Conservation (phyloP, 2,329 filamentous ascomycete genomes). For the Aureobasidium pullulans region DNA sequence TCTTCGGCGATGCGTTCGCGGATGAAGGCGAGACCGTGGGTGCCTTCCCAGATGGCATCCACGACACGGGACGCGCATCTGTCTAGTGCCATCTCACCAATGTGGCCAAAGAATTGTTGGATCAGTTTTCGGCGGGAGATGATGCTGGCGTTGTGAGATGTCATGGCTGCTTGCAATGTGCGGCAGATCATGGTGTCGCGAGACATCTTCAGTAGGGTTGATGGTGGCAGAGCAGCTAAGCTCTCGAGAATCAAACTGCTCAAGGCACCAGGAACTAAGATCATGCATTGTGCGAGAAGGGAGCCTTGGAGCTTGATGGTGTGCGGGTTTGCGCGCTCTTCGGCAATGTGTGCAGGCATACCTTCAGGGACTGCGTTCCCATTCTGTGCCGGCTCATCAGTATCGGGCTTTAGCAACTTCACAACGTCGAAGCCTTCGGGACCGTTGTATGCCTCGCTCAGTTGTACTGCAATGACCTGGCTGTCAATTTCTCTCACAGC, state of each 20-base stretch:
- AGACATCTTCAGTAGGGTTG: conserved; percentile 53
- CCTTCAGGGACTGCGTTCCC: conserved; percentile 10
- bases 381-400: conserved; percentile 21
- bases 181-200: conserved; percentile 52
- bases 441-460: conserved; percentile 51
- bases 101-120: conserved; percentile 54
- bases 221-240: conserved; percentile 44
- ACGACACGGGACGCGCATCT: conserved; percentile 59
- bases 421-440: conserved; percentile 48
- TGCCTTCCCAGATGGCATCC: conserved; percentile 58
- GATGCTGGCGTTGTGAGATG: conserved; percentile 44
- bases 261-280: conserved; percentile 63
- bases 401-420: conserved; percentile 53
- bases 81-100: conserved; percentile 54
- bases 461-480: conserved; percentile 46
- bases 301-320: conserved; percentile 59
- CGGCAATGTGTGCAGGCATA: conserved; percentile 16
- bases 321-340: conserved; percentile 11
- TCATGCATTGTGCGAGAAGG: conserved; percentile 71
- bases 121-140: conserved; percentile 58
- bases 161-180: conserved; percentile 57
- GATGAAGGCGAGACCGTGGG: conserved; percentile 57
- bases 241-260: conserved; percentile 62
- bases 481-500: conserved; percentile 56
- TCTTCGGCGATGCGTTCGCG: conserved; percentile 61